Evolutionary conservation across 768 basidiomycete genomes (phyloP), one percentile per base, ranked within the genome.

Genomic region (Rhodosporidiobolus odoratus): DNA sequence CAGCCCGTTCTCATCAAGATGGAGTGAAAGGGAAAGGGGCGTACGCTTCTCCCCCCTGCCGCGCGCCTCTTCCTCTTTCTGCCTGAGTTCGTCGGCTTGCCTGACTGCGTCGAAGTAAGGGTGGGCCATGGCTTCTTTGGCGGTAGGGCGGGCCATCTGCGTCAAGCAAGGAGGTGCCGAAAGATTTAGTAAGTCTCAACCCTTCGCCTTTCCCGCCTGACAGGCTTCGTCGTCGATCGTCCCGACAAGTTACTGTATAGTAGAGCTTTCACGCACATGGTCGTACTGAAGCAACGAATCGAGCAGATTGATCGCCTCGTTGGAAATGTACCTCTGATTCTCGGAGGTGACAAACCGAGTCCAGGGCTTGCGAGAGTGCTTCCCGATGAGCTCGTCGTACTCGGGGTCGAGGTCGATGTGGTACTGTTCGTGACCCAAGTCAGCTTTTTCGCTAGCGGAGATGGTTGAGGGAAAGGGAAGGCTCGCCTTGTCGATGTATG

Each of bases 321-420:
- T 97, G 32, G 92, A 91, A 77, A 97, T 92, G 80, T 91, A 96
- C 67, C 92, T 86, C 80, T 95, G 92, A 78, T 96, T 96, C 79
- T 94, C 92, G 21, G 90, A 90, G 16, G 92, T 96, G 76, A 96
- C 90, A 81, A 97, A 97, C 68, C 90, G 85, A 52, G 89, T 87
- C 95, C 95, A 98, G 23, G 92, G 89, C 80, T 96, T 97, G 80
- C 90, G 91, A 70, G 17, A 70, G 43, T 54, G 73, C 32, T 16
- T 2, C 80, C 90, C 90, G 75, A 97, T 83, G 48, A 96, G 85
- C 70, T 94, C 93, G 77, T 97, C 93, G 76, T 94, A 96, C 78
- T 93, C 92, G n/a, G 91, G 85, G 79, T 96, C 93, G 57, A 98
- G 86, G 54, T 91, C 89, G 69, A 98, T 96, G 78, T 89, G 89